Evolutionary conservation across 2,329 filamentous ascomycete genomes (phyloP).

Genomic region (Talaromyces islandicus): DNA sequence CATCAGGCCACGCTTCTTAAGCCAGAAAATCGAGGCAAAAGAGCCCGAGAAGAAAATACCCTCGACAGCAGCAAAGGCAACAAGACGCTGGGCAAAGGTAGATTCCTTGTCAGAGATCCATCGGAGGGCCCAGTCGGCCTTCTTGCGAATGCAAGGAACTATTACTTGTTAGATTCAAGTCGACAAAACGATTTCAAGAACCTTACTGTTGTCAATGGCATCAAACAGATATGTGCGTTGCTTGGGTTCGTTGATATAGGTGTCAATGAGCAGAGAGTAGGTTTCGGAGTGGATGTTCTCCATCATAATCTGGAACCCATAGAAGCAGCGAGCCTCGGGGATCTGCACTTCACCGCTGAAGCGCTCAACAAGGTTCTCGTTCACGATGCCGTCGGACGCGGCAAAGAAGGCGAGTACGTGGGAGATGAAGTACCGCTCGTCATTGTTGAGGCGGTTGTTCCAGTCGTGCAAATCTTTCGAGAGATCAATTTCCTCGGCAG

Average conservation of each 20-base stretch:
- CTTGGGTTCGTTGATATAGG: conserved; percentile 96
- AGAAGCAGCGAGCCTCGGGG: conserved; percentile 98
- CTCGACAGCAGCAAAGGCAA: conserved; percentile 96
- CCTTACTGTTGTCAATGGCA: conserved; percentile 91
- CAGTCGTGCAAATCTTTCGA: conserved; percentile 99
- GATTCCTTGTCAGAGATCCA: conserved; percentile 95
- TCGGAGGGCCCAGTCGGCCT: conserved; percentile 93
- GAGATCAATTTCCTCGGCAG: conserved; percentile 96
- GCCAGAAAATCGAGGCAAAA: conserved; percentile 98
- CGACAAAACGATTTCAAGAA: background rate
- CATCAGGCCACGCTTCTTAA: conserved; percentile 99
- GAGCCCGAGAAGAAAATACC: conserved; percentile 99
- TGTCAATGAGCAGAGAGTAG: conserved; percentile 97
- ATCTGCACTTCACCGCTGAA: conserved; percentile 97
- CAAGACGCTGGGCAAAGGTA: conserved; percentile 89
- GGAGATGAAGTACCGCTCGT: conserved; percentile 97
- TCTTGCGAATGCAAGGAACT: conserved; percentile 96
- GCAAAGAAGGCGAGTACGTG: conserved; percentile 99
- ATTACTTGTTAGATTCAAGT: background rate
- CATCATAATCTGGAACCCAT: conserved; percentile 99
- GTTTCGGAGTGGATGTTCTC: conserved; percentile 99
- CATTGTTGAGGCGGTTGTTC: conserved; percentile 95
- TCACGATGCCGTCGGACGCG: conserved; percentile 97
- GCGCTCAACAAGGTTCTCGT: conserved; percentile 97
- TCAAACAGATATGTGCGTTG: conserved; percentile 96